Conservation (phyloP, 2,329 filamentous ascomycete genomes). For the Neopestalotiopsis clavispora region DNA sequence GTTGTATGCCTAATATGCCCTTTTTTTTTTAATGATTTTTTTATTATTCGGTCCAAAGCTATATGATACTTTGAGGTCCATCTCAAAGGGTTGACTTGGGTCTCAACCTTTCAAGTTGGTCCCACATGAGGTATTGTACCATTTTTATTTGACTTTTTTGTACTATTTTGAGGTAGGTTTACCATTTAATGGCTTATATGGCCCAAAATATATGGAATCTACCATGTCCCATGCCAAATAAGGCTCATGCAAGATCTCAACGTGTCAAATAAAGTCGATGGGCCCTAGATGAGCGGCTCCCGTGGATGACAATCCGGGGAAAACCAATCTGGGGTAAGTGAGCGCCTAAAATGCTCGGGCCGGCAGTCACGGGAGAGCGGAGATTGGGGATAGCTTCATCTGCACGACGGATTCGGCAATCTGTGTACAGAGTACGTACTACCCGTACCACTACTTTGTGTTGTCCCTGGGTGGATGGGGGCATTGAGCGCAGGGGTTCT, state of each 20-base stretch:
- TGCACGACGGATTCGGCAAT: slow-evolving; percentile 18
- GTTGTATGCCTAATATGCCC: neutral
- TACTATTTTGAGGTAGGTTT: slow-evolving; percentile 3
- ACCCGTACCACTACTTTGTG: no score
- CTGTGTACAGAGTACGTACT: neutral
- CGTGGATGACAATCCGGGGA: slow-evolving; percentile 6
- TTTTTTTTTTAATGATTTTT: neutral
- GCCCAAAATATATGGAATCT: neutral
- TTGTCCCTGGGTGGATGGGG: no score
- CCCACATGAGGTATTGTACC: neutral
- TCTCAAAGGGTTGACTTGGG: neutral
- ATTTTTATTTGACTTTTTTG: neutral
- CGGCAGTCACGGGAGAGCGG: slow-evolving; percentile 6
- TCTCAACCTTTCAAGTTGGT: neutral
- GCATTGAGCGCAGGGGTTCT: neutral
- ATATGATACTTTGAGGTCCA: neutral
- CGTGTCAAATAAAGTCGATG: neutral
- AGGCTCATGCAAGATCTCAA: slow-evolving; percentile 1
- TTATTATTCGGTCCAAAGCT: neutral
- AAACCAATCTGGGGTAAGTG: slow-evolving; percentile 15
- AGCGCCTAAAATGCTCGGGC: slow-evolving; percentile 12
- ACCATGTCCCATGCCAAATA: neutral
- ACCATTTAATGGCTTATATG: neutral
- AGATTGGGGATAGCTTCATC: slow-evolving; percentile 21
- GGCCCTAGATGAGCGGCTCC: slow-evolving; percentile 1